phyloP scores from a whole-genome alignment of 2,329 filamentous ascomycete species.

The Alternaria burnsii region DNA sequence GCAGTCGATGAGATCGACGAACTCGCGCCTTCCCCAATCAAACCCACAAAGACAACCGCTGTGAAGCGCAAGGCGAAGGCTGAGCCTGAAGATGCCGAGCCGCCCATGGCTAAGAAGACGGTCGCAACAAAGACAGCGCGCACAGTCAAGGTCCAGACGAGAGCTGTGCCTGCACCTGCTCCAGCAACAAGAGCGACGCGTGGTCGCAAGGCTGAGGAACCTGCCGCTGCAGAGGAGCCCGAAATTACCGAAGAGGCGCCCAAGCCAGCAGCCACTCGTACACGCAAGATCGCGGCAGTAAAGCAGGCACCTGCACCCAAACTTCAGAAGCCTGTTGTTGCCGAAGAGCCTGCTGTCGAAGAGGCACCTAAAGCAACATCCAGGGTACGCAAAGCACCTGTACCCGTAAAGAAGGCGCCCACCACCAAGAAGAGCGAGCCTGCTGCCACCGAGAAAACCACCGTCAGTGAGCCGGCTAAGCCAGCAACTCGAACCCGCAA shows the following conservation, averaged over 20 bases:
- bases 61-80: conserved; percentile 32
- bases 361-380: conserved; percentile 26
- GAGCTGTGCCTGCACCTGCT: conserved; percentile 25
- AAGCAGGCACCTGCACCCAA: conserved; percentile 28
- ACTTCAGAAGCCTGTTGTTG: conserved; percentile 12
- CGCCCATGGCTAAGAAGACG: conserved; percentile 28
- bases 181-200: conserved; percentile 37
- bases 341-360: conserved; percentile 19
- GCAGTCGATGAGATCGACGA: conserved; percentile 31
- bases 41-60: conserved; percentile 30
- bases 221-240: conserved; percentile 21
- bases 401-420: conserved; percentile 20
- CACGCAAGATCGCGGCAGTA: conserved; percentile 29
- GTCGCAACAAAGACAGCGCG: conserved; percentile 33
- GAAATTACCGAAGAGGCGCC: conserved; percentile 21
- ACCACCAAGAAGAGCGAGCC: conserved; percentile 18
- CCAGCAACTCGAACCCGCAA: conserved; percentile 33
- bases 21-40: conserved; percentile 27
- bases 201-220: conserved; percentile 30
- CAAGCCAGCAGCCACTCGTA: conserved; percentile 27
- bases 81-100: conserved; percentile 28
- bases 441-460: conserved; percentile 17
- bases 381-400: conserved; percentile 31
- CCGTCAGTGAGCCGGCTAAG: conserved; percentile 24
- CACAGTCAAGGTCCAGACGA: conserved; percentile 29